Base-by-base conservation (phyloP, 345 rosid genomes). In the Litchi chinensis region DNA sequence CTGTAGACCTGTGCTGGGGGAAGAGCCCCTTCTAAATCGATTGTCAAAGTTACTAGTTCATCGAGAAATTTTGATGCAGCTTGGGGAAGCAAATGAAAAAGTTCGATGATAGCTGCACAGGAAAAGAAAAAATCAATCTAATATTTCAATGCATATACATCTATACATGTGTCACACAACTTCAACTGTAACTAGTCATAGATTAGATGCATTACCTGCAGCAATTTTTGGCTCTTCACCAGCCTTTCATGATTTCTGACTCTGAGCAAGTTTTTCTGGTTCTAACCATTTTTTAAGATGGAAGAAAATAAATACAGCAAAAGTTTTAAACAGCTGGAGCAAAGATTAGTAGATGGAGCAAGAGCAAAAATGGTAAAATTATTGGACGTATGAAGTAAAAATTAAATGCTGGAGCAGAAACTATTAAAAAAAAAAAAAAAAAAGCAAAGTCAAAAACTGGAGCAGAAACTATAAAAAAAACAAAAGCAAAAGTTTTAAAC, bases 161-260 rank as follows among this genome's bases (percentile, higher is more conserved):
- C 63, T 56, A 79, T 50, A 40, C 15, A 40, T 41, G 60, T 10
- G 46, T 32, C 41, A 66, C 41, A 26, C 66, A 78, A 74, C 71
- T 74, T 18, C 57, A 52, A 21, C 64, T 24, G 26, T 59, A 48
- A 62, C 21, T 18, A 71, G 52, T 75, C 40, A 71, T 44, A 46
- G 44, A 11, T 13, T 63, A 69, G 73, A 83, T 71, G 65, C 67
- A 72, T 76, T 90, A 94, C 99, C 98, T 63, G 98, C 94, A 76
- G 99, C 99, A 76, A 96, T 94, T 90, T 96, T 96, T 46, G 99
- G 97, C 87, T 96, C 99, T 87, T 96, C 99, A 77, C 99, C 99
- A 79, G 97, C 88, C 84, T 96, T 96, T 97, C 99, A 94, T 84
- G 95, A 89, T 84, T 96, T 96, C 86, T 85, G 90, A 80, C 88